These are phyloP conservation scores for Trichoderma citrinoviride DNA, from an alignment of 2,329 filamentous ascomycete genomes.

Conservation along the genomic window DNA sequence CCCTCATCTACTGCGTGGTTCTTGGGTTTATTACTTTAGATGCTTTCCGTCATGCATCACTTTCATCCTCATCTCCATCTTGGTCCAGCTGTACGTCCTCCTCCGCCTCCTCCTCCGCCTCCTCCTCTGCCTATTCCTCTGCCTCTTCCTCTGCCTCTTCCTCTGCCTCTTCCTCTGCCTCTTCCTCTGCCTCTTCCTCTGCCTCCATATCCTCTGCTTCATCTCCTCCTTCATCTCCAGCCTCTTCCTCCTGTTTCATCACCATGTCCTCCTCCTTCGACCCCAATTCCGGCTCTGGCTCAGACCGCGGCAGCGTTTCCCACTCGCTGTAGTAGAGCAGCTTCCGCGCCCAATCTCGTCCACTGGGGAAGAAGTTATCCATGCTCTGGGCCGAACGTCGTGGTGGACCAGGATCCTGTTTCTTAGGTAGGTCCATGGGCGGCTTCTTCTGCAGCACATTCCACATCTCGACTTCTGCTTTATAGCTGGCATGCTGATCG, in stretches of 20 bases:
- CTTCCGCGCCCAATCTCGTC: conserved; percentile 41
- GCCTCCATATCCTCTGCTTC: conserved; percentile 1
- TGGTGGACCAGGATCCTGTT: conserved; percentile 31
- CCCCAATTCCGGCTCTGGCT: not conserved
- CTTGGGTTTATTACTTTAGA: not conserved
- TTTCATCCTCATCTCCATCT: not conserved
- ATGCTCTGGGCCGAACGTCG: conserved; percentile 34
- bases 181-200: not conserved
- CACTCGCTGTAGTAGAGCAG: conserved; percentile 42
- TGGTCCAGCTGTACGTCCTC: not conserved
- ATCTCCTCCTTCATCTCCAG: not conserved
- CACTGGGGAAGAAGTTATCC: conserved; percentile 38
- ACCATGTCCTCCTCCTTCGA: not conserved
- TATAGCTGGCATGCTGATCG: conserved; percentile 41
- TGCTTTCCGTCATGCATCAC: not conserved
- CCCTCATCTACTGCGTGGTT: not conserved
- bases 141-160: not conserved
- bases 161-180: not conserved
- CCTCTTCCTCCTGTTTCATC: not conserved
- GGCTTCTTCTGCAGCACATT: conserved; percentile 41
- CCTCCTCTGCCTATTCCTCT: not conserved
- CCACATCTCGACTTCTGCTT: conserved; percentile 49
- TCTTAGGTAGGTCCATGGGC: conserved; percentile 35
- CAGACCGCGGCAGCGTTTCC: conserved; percentile 34
- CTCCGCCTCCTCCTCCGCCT: not conserved